phyloP scores from a whole-genome alignment of 1,139 yeast species.

The Debaryomyces udenii region DNA sequence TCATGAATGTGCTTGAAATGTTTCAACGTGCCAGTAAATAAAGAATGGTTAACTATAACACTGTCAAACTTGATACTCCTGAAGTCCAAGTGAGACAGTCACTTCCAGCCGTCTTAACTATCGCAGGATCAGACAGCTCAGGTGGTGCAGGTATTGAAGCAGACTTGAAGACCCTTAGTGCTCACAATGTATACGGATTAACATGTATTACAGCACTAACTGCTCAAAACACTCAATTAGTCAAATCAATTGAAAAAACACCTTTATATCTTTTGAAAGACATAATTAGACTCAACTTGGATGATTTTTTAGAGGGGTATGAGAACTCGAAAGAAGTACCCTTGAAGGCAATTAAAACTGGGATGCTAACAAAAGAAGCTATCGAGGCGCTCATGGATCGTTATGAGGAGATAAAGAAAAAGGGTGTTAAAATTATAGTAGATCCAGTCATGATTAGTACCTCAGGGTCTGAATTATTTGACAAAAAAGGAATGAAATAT shows the following conservation, averaged over 20 bases:
- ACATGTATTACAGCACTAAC: constrained; percentile 84
- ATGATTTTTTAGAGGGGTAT: constrained; percentile 56
- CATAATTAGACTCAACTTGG: constrained; percentile 58
- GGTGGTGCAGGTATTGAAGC: constrained; percentile 98
- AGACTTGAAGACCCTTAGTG: constrained; percentile 80
- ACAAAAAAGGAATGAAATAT: constrained; percentile 46
- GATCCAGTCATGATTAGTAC: constrained; percentile 89
- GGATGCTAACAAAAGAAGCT: constrained; percentile 70
- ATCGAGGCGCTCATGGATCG: constrained; percentile 48
- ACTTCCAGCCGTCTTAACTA: constrained; percentile 55
- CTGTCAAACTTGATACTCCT: constrained; percentile 1
- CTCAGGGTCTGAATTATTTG: constrained; percentile 64
- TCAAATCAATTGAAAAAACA: constrained; percentile 51
- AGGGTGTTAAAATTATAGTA: constrained; percentile 51
- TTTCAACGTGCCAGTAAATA: background rate
- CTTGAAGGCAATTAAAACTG: constrained; percentile 76
- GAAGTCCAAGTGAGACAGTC: background rate
- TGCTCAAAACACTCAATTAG: constrained; percentile 77
- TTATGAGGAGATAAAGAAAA: constrained; percentile 28
- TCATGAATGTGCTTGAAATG: background rate
- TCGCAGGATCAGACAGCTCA: constrained; percentile 86
- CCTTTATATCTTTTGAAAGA: constrained; percentile 45
- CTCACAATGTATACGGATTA: constrained; percentile 77
- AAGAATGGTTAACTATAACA: constrained; percentile 4
- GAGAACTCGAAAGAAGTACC: constrained; percentile 20